These are phyloP conservation scores for Acanthamoeba quina DNA, from an alignment of 208 protist genomes.

Conservation along the genomic window DNA sequence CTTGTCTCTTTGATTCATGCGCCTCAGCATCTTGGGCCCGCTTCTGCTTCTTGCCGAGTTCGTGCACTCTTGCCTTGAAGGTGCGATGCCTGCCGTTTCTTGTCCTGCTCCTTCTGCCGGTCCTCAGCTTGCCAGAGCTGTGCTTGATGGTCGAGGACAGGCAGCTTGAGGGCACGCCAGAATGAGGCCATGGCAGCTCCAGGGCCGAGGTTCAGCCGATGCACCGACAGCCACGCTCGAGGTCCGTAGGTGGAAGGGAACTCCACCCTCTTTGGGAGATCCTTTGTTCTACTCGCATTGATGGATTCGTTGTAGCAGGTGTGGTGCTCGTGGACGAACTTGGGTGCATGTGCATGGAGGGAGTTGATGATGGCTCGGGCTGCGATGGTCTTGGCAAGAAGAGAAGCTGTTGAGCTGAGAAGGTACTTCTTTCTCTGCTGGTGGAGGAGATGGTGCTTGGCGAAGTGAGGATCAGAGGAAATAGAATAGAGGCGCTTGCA, in stretches of 20 bases:
- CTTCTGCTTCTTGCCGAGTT: constrained; percentile 2
- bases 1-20: not conserved
- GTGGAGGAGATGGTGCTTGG: not conserved
- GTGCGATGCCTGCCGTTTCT: not conserved
- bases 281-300: not conserved
- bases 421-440: not conserved
- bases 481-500: not conserved
- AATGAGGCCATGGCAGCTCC: not conserved
- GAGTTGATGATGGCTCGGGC: not conserved
- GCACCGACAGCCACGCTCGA: not conserved
- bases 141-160: not conserved
- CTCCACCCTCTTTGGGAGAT: not conserved
- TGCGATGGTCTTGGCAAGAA: not conserved
- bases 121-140: not conserved
- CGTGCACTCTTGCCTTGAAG: not conserved
- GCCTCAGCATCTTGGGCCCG: not conserved
- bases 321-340: not conserved
- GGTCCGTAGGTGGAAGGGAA: not conserved
- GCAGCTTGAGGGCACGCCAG: not conserved
- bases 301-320: constrained; percentile 12
- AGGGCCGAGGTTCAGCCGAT: not conserved
- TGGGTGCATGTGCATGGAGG: not conserved
- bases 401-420: not conserved
- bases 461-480: not conserved
- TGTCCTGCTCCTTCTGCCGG: not conserved